Evolutionary conservation across 2,329 filamentous ascomycete species (phyloP), one percentile per base, ranked within the genome.

Genomic region (Fusarium acutatum): DNA sequence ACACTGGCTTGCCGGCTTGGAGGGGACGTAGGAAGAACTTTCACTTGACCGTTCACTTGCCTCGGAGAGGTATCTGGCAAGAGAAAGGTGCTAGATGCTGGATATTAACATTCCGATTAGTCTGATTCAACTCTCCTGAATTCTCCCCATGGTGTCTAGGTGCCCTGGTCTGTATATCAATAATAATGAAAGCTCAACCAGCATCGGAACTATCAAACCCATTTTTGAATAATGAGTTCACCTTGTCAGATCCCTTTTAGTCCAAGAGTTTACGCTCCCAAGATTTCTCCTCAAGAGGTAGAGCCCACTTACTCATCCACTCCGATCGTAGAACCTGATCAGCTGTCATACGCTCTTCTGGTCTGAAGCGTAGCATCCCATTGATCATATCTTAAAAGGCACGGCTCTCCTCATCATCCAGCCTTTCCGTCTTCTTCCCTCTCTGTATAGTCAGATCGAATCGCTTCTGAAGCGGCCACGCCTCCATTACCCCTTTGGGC

Each of bases 361-460:
- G 50, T 11, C 24, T 53, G 24, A 38, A 53, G 50, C 50, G 50
- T 2, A 53, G 34, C 34, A 53, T 53, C 10, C 34, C 50, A 28
- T 38, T 53, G 20, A 28, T 7, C 50, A 53, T 28, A n/a, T 38
- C 24, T 53, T 28, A 4, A n/a, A 53, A 53, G 20, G 50, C 50
- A 0, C 0, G 20, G 1, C 9, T 13, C 46, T 49, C 28, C 3
- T 49, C 14, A 32, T n/a, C 0, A 32, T 30, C 44, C 44, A 47
- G n/a, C n/a, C n/a, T n/a, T n/a, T n/a, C n/a, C n/a, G n/a, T n/a
- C n/a, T n/a, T n/a, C n/a, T n/a, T n/a, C n/a, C n/a, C n/a, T n/a
- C n/a, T n/a, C n/a, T n/a, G n/a, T n/a, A n/a, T n/a, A n/a, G n/a
- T n/a, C n/a, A n/a, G n/a, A n/a, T n/a, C n/a, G n/a, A 46, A 46